Conservation (phyloP, 2,329 filamentous ascomycete species). For the Xylaria sp. region DNA sequence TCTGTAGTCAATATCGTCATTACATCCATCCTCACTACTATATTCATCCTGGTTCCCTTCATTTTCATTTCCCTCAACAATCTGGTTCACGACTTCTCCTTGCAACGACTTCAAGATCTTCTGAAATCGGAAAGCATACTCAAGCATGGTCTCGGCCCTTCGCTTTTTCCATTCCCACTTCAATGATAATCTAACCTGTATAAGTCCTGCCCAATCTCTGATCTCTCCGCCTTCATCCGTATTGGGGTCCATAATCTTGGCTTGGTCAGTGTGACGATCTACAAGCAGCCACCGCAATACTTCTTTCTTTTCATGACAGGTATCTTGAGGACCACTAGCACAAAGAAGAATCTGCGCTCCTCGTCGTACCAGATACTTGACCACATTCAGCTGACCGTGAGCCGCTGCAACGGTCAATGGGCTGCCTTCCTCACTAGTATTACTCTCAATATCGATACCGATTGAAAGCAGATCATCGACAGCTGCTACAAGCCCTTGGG, state of each 20-base stretch:
- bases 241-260: not conserved
- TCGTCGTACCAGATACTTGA: too few relatives aligned
- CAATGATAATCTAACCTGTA: not conserved
- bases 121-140: conserved; percentile 7
- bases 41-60: too few relatives aligned
- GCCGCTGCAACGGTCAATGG: too few relatives aligned
- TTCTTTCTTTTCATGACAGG: not conserved
- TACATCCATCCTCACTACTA: too few relatives aligned
- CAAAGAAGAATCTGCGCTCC: too few relatives aligned
- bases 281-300: conserved; percentile 13
- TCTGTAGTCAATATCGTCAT: too few relatives aligned
- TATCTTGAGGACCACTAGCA: too few relatives aligned
- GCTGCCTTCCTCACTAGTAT: too few relatives aligned
- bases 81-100: not conserved
- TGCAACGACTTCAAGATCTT: not conserved
- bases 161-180: conserved; percentile 19
- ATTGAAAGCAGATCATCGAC: too few relatives aligned
- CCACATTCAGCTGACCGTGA: too few relatives aligned
- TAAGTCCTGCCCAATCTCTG: conserved; percentile 2
- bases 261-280: conserved; percentile 5
- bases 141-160: conserved; percentile 6
- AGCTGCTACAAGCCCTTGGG: too few relatives aligned
- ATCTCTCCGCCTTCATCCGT: not conserved
- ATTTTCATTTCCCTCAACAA: not conserved
- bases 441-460: too few relatives aligned